Base-by-base conservation (phyloP, 208 protist species). In the Trypanosoma lewisi region DNA sequence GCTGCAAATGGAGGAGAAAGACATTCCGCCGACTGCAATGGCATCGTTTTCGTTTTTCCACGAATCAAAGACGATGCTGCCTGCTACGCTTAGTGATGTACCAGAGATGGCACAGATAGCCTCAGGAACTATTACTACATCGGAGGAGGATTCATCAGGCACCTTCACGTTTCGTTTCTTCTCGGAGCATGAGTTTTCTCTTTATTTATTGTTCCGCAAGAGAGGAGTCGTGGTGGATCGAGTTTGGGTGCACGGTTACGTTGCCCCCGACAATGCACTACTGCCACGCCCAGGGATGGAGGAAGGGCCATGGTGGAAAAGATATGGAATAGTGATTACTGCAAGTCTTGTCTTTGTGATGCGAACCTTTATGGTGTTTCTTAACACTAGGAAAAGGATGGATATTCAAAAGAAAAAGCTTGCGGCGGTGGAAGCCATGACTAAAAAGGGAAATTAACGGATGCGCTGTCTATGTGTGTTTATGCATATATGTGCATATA, bases 201-300 rank as follows among this genome's bases (percentile, higher is more conserved):
- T 63, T 31, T 31, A 8, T 39, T 41, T 42, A 8, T 36, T 52
- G 45, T 17, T 52, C 57, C 39, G 37, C 37, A 33, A 0, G 7
- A 47, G 3, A 48, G 39, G 21, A 19, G 48, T 1, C 4, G 17
- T 16, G 61, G 17, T 28, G 21, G 44, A 56, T 66, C 21, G 47
- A n/a, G 48, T 93, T 53, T 90, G 83, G 83, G 57, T 90, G 33
- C 58, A 89, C 57, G 87, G 78, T 34, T 93, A 93, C 63, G 60
- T 71, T 6, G 5, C 44, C 0, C 83, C 83, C 0, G 77, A 69
- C n/a, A 60, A 51, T 12, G 37, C 9, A 1, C 33, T 93, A 41
- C 73, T 79, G 27, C 48, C 72, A 25, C 78, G 81, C 34, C 56
- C 53, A 0, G 25, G 2, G 1, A 36, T 52, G 51, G 41, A 45